A percentile compares a stretch with the other conserved stretches of the same genome.
Conservation (phyloP, 1,284 basidiomycete genomes). For the Calocybe gambosa region DNA sequence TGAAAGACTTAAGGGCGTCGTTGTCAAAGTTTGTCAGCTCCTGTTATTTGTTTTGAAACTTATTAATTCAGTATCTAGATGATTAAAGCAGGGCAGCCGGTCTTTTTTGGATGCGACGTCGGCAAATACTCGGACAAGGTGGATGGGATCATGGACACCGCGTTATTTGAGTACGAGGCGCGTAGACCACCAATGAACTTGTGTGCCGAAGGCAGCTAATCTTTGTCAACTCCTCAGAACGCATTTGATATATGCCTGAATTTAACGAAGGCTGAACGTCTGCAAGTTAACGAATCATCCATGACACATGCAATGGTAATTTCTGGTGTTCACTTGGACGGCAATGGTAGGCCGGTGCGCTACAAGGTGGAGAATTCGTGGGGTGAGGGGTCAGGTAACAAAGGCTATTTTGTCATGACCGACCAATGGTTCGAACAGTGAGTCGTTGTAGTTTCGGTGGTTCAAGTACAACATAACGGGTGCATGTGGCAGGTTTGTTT, state of each 20-base stretch:
- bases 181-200: slow-evolving; percentile 11
- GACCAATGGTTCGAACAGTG: slow-evolving; percentile 89
- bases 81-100: slow-evolving; percentile 85
- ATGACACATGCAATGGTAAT: slow-evolving; percentile 97
- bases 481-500: slow-evolving; percentile 56
- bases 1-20: slow-evolving; percentile 73
- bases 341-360: slow-evolving; percentile 67
- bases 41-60: background rate
- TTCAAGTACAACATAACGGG: background rate
- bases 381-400: slow-evolving; percentile 76
- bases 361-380: slow-evolving; percentile 97
- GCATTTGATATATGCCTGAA: slow-evolving; percentile 54
- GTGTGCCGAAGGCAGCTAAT: background rate
- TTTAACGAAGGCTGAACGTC: slow-evolving; percentile 80
- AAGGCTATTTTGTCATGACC: slow-evolving; percentile 92
- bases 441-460: slow-evolving; percentile 25
- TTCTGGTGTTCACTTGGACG: slow-evolving; percentile 84
- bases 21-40: slow-evolving; percentile 51
- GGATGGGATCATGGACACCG: slow-evolving; percentile 82
- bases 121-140: slow-evolving; percentile 70
- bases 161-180: slow-evolving; percentile 78
- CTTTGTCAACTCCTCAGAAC: slow-evolving; percentile 26
- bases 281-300: slow-evolving; percentile 75
- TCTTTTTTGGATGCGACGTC: slow-evolving; percentile 94
- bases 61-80: slow-evolving; percentile 29